Evolutionary conservation across 495 filamentous ascomycete genomes (phyloP), one percentile per base, ranked within the genome.

Genomic region (Aspergillus homomorphus): DNA sequence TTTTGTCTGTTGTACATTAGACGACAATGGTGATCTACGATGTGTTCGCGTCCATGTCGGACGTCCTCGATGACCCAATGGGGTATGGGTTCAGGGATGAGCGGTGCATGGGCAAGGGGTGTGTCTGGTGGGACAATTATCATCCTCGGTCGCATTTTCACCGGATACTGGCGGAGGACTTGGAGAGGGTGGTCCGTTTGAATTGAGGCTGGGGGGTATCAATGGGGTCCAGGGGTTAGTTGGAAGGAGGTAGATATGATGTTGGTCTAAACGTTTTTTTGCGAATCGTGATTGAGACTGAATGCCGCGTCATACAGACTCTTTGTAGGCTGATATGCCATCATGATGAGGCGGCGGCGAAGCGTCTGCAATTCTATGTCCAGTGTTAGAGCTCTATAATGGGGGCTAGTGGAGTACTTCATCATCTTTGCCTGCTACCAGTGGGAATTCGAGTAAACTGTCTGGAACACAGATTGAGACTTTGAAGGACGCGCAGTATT

Each of bases 51-150:
- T 63, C 60, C 33, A 61, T 83, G 64, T 76, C 75, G 0, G 62
- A 74, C 19, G 73, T 84, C 26, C 56, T 85, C 26, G 75, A 82
- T 50, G 62, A 80, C 24, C 81, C 81, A 2, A 53, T 50, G 28
- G 58, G 60, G 15, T 81, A 63, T 50, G 64, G 61, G 1, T 62
- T 60, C 26, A 5, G 16, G 50, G 57, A 66, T 42, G 48, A 24
- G 19, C 23, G n/a, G 0, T 66, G 63, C 45, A 57, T 58, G 10
- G 61, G 61, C 2, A 22, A 52, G 2, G 58, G 51, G 0, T 66
- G 61, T 51, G 26, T 66, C 15, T 66, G 64, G 64, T 63, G 60
- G 60, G 56, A 63, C 38, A 41, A 52, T 20, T 62, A 49, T 21
- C 62, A 65, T 59, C 62, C 62, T 1, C 18, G 24, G 5, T 65